Percentiles rank a stretch among this genome's conserved stretches.
Conservation (phyloP, 139 green algal species). For the Limnomonas spitsbergensis region DNA sequence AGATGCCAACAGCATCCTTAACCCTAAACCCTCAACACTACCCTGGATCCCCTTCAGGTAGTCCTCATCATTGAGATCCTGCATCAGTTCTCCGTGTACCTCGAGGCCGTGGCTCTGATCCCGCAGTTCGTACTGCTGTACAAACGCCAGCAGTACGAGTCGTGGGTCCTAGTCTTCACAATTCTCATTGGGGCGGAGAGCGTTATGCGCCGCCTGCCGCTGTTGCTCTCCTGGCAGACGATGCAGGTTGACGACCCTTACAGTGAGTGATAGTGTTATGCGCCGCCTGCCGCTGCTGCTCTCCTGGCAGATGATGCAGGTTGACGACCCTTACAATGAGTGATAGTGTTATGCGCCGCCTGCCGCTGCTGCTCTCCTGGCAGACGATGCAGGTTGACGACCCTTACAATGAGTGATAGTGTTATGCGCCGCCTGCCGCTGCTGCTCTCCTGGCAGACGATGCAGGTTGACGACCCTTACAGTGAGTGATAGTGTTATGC, state of each 20-base stretch:
- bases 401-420: too few species aligned
- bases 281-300: neutral
- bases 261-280: neutral
- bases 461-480: too few species aligned
- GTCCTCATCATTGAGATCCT: slow-evolving; percentile 34
- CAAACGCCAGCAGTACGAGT: slow-evolving; percentile 28
- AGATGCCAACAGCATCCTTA: too few species aligned
- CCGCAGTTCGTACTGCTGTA: slow-evolving; percentile 37
- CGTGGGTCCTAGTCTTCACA: slow-evolving; percentile 27
- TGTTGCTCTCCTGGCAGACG: slow-evolving; percentile 20
- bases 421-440: neutral
- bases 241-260: neutral
- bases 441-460: neutral
- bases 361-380: too few species aligned
- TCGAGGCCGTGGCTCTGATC: slow-evolving; percentile 28
- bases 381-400: too few species aligned
- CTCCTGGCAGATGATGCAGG: neutral
- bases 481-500: too few species aligned
- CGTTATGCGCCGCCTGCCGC: slow-evolving; percentile 12
- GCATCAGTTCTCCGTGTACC: slow-evolving; percentile 29
- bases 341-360: too few species aligned
- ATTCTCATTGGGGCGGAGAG: slow-evolving; percentile 18
- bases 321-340: neutral
- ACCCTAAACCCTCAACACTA: too few species aligned
- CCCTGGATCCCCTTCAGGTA: slow-evolving; percentile 18